A percentile compares a stretch with the other conserved stretches of the same genome.
phyloP scores from a whole-genome alignment of 75 land plant species.

The Adiantum capillusveneris region DNA sequence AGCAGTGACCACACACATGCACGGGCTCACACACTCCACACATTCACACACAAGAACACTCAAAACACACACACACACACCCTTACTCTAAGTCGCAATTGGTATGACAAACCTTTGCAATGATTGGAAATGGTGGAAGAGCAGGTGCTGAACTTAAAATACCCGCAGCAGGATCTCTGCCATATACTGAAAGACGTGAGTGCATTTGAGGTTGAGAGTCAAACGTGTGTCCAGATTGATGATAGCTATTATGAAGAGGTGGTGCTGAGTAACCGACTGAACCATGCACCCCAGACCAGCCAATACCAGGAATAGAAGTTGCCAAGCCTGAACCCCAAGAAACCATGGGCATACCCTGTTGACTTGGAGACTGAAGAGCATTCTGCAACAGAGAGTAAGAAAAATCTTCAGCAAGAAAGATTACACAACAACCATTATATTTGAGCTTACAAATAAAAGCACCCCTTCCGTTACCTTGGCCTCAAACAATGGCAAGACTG shows the following conservation, averaged over 20 bases:
- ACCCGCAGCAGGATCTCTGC: constrained; percentile 19
- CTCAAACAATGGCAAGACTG: constrained; percentile 79
- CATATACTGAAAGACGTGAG: constrained; percentile 25
- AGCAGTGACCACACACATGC: too few species aligned
- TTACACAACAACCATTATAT: constrained; percentile 7
- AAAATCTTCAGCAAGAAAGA: too few species aligned
- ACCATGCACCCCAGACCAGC: neutral
- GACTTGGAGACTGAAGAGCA: neutral
- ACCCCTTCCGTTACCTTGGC: too few species aligned
- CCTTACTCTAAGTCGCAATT: too few species aligned
- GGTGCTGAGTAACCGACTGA: neutral
- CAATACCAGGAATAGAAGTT: neutral
- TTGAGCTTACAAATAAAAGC: too few species aligned
- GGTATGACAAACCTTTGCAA: constrained; percentile 29
- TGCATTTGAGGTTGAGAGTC: constrained; percentile 11
- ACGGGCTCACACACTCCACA: too few species aligned
- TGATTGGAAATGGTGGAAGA: constrained; percentile 26
- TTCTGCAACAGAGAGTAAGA: neutral
- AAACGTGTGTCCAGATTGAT: neutral
- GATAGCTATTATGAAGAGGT: neutral
- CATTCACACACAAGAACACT: too few species aligned
- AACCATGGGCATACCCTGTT: neutral
- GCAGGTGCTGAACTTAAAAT: neutral
- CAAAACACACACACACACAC: too few species aligned
- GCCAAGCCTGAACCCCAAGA: neutral